phyloP scores from a whole-genome alignment of 2,329 filamentous ascomycete genomes.

The Aureobasidium leucospermi region DNA sequence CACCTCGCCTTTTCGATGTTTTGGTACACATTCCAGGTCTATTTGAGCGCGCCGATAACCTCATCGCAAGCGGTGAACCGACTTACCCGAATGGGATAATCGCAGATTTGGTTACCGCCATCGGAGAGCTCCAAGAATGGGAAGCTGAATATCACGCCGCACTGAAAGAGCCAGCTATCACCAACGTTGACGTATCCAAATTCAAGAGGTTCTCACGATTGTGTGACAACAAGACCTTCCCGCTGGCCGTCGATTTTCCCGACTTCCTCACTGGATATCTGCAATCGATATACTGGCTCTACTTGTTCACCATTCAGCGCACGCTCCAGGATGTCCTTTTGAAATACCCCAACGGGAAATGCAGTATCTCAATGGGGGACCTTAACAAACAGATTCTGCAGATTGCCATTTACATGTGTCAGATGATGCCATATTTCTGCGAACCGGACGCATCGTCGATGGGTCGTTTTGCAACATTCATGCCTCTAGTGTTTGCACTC shows the following conservation, averaged over 20 bases:
- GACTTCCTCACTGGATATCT: slow-evolving; percentile 26
- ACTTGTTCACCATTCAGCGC: slow-evolving; percentile 22
- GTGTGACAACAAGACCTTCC: slow-evolving; percentile 21
- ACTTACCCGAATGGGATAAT: background rate
- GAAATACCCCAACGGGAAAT: background rate
- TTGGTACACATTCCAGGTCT: slow-evolving; percentile 18
- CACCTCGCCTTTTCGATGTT: slow-evolving; percentile 23
- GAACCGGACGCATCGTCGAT: slow-evolving; percentile 1
- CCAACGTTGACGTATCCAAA: background rate
- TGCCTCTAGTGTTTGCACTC: slow-evolving; percentile 9
- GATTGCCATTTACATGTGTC: slow-evolving; percentile 5
- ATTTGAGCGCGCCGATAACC: slow-evolving; percentile 7
- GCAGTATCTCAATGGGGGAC: background rate
- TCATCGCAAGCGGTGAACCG: background rate
- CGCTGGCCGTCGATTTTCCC: slow-evolving; percentile 22
- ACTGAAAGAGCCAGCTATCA: background rate
- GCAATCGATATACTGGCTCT: slow-evolving; percentile 25
- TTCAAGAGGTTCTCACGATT: slow-evolving; percentile 12
- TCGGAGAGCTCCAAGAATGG: background rate
- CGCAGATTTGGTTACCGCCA: background rate
- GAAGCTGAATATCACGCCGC: background rate
- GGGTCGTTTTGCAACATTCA: slow-evolving; percentile 9
- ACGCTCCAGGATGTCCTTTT: background rate
- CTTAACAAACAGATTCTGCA: slow-evolving; percentile 55
- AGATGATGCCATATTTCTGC: slow-evolving; percentile 12